phyloP scores from a whole-genome alignment of 169 alveolate genomes.

The Eimeria tenella region DNA sequence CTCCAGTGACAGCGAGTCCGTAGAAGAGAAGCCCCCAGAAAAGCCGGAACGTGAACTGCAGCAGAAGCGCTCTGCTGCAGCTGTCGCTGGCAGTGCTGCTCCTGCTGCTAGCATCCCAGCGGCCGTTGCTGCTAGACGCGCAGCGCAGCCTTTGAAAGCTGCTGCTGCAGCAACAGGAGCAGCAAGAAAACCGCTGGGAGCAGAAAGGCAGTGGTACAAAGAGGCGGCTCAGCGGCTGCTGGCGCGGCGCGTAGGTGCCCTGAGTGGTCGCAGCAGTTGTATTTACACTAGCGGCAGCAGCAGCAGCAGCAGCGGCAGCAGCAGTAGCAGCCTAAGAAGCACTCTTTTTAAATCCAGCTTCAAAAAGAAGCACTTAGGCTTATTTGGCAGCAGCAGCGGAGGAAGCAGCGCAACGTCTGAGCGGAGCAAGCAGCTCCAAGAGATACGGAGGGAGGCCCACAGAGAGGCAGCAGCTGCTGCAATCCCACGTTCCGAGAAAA shows the following conservation, averaged over 20 bases:
- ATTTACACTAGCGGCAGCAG: neutral
- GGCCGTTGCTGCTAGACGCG: too few species aligned
- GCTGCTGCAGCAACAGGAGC: constrained; percentile 22
- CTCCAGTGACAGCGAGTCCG: constrained; percentile 5
- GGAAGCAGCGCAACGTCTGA: neutral
- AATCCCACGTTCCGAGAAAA: neutral
- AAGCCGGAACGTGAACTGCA: neutral
- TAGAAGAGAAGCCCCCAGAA: neutral
- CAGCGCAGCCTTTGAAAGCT: neutral
- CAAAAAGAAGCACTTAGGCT: too few species aligned
- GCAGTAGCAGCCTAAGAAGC: too few species aligned
- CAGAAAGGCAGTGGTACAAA: neutral
- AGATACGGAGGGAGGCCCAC: neutral
- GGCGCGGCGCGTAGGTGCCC: constrained; percentile 12
- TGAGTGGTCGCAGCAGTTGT: neutral
- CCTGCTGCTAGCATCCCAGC: too few species aligned
- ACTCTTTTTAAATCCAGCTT: too few species aligned
- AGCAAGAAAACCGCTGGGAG: neutral
- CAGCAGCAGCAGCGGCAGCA: neutral
- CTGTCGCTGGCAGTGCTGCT: too few species aligned
- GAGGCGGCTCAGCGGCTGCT: constrained; percentile 6
- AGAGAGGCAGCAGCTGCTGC: constrained; percentile 21
- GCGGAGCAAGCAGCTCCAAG: neutral
- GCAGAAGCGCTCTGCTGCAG: neutral
- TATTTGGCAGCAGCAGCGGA: neutral